A percentile compares a stretch with the other conserved stretches of the same genome.
phyloP scores from a whole-genome alignment of 2,329 filamentous ascomycete species.

The Colletotrichum chlorophyti region DNA sequence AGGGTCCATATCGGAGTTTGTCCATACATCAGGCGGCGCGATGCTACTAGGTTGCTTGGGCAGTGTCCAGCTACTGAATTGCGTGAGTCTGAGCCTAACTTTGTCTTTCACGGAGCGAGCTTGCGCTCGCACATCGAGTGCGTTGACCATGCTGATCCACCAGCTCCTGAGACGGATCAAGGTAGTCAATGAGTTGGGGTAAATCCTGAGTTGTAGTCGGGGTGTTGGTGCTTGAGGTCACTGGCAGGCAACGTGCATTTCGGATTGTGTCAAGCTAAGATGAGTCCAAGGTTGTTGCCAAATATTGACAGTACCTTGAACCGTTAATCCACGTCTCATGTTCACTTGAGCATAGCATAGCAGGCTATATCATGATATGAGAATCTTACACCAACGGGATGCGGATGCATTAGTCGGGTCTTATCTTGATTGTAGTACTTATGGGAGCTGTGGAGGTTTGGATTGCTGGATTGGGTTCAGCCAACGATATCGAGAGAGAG shows the following conservation, averaged over 20 bases:
- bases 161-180: not conserved
- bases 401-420: not conserved
- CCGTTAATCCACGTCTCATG: not conserved
- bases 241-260: not conserved
- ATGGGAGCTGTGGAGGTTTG: not conserved
- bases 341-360: not conserved
- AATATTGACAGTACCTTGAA: not conserved
- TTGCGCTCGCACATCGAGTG: not conserved
- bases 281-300: not conserved
- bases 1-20: constrained; percentile 44
- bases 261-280: not conserved
- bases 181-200: not conserved
- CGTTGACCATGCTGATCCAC: not conserved
- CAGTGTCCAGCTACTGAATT: constrained; percentile 15
- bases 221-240: not conserved
- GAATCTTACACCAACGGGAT: not conserved
- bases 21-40: constrained; percentile 35
- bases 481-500: not conserved
- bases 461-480: not conserved
- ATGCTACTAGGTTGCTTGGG: constrained; percentile 28
- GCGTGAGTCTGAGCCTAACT: not conserved
- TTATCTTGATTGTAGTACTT: not conserved
- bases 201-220: too few species aligned
- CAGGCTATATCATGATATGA: not conserved
- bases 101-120: constrained; percentile 1